These are phyloP conservation scores for Ambrosia trifida DNA, from an alignment of 129 eudicot genomes.

Conservation along the genomic window DNA sequence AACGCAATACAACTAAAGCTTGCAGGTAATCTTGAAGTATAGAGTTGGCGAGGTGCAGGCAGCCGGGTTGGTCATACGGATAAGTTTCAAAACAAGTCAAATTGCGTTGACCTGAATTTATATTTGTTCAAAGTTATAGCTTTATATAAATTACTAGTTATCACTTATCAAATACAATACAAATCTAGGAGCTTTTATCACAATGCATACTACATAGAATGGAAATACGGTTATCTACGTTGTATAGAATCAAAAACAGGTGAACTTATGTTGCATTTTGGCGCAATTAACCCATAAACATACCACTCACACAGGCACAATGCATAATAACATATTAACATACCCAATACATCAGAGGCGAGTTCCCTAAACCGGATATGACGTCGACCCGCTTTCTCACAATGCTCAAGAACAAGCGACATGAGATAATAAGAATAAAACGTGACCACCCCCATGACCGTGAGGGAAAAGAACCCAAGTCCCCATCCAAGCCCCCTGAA, in stretches of 20 bases:
- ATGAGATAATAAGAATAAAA: constrained; percentile 84
- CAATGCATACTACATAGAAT: neutral
- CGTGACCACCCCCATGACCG: constrained; percentile 77
- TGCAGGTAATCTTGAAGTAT: neutral
- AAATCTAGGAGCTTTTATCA: neutral
- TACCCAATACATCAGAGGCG: constrained; percentile 81
- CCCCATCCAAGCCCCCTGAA: constrained; percentile 88
- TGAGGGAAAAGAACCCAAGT: constrained; percentile 63
- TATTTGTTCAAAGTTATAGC: neutral
- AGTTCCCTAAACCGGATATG: constrained; percentile 93
- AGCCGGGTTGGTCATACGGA: too few species aligned
- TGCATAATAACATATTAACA: constrained; percentile 9
- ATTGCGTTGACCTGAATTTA: too few species aligned
- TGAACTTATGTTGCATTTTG: neutral
- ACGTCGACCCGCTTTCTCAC: constrained; percentile 81
- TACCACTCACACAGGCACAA: neutral
- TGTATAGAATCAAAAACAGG: neutral
- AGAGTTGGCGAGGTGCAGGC: too few species aligned
- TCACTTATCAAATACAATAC: too few species aligned
- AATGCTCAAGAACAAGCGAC: constrained; percentile 88
- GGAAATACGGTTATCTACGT: neutral
- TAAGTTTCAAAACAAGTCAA: too few species aligned
- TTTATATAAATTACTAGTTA: neutral
- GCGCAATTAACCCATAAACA: neutral
- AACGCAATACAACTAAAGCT: neutral